Percentiles rank a stretch among this genome's conserved stretches.
Conservation (phyloP, 192 early-diverging fungal species). For the Funneliformis mosseae region DNA sequence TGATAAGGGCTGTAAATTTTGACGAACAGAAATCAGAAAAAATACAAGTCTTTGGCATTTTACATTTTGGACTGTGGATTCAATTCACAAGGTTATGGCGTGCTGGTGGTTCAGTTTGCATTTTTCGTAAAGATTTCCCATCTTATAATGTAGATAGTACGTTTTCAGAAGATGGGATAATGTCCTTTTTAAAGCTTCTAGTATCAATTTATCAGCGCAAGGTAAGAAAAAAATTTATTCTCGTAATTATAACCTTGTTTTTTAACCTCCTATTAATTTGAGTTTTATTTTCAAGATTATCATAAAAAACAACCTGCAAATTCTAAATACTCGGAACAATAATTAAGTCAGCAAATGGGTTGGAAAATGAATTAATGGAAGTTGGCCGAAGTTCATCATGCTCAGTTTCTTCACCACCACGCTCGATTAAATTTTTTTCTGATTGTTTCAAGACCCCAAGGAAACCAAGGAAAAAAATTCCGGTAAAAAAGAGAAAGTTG, state of each 20-base stretch:
- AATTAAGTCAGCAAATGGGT: not conserved
- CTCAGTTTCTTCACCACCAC: not conserved
- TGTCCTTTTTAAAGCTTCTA: conserved; percentile 12
- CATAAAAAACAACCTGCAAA: conserved; percentile 15
- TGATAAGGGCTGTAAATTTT: conserved; percentile 23
- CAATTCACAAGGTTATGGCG: conserved; percentile 27
- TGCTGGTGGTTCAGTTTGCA: conserved; percentile 18
- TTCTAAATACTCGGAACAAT: conserved; percentile 5
- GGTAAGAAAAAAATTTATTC: conserved; percentile 19
- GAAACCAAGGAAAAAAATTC: conserved; percentile 16
- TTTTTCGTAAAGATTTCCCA: conserved; percentile 30
- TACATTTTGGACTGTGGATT: conserved; percentile 27
- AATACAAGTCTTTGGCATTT: conserved; percentile 27
- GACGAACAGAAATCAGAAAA: conserved; percentile 24
- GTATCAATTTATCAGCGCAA: conserved; percentile 21
- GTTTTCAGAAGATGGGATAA: conserved; percentile 21
- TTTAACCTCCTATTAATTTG: not conserved
- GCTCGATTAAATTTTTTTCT: conserved; percentile 16
- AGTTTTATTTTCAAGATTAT: conserved; percentile 16
- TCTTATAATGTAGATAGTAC: conserved; percentile 22
- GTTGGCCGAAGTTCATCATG: not conserved
- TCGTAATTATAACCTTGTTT: not conserved
- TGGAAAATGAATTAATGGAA: not conserved
- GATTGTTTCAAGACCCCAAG: conserved; percentile 5
- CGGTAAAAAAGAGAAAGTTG: no score